Evolutionary conservation across 805 yeast species (phyloP).

Genomic region (Phaffomyces opuntiae): DNA sequence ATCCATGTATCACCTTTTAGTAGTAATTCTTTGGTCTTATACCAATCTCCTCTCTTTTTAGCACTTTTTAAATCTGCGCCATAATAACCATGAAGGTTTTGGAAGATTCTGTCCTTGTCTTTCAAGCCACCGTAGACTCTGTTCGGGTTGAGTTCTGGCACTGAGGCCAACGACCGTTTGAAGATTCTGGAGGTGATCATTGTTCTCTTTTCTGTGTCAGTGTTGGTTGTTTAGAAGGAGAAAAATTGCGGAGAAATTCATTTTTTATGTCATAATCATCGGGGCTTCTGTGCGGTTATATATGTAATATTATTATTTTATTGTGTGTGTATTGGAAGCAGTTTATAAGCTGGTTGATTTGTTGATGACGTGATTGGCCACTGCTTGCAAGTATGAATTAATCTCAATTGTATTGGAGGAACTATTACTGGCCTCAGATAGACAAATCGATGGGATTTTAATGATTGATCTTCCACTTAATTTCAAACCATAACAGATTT

Average conservation of each 20-base stretch:
- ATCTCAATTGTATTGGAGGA: background rate
- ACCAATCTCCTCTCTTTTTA: constrained; percentile 82
- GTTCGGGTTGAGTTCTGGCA: constrained; percentile 45
- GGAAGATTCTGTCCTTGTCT: constrained; percentile 83
- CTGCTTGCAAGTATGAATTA: background rate
- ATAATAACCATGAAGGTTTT: constrained; percentile 69
- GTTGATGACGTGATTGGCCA: background rate
- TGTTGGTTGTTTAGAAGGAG: too few relatives aligned
- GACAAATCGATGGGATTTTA: constrained; percentile 3
- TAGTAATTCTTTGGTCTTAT: constrained; percentile 81
- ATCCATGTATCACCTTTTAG: constrained; percentile 86
- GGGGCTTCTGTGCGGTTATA: too few relatives aligned
- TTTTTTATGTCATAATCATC: too few relatives aligned
- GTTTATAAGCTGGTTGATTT: too few relatives aligned
- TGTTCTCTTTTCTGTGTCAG: background rate
- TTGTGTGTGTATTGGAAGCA: too few relatives aligned
- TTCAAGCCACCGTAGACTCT: constrained; percentile 65
- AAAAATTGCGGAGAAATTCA: too few relatives aligned
- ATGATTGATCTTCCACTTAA: constrained; percentile 10
- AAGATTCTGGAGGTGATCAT: constrained; percentile 4
- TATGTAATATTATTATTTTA: too few relatives aligned
- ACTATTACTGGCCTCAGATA: background rate
- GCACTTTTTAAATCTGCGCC: constrained; percentile 73
- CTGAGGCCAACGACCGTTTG: constrained; percentile 27
- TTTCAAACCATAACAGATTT: constrained; percentile 1